A percentile compares a stretch with the other conserved stretches of the same genome.
Evolutionary conservation across 352 stramenopile species (phyloP).

Genomic region (Saprolegnia parasitica): DNA sequence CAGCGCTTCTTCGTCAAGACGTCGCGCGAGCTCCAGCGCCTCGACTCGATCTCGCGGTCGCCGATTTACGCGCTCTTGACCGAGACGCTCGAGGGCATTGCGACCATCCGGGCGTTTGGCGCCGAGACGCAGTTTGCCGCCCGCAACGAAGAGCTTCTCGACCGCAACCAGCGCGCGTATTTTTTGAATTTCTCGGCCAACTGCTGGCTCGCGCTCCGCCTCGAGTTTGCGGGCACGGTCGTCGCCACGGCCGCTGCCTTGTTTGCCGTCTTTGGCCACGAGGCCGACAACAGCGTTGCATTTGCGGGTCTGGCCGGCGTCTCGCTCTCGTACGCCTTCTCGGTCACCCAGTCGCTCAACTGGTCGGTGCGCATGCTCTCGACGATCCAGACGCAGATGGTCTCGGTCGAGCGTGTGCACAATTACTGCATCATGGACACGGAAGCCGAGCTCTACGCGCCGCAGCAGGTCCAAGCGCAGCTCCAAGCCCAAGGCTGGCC

Average conservation of each 20-base stretch:
- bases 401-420: conserved; percentile 54
- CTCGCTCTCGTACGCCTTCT: conserved; percentile 78
- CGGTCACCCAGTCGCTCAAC: conserved; percentile 76
- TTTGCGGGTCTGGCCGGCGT: conserved; percentile 68
- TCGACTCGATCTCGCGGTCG: conserved; percentile 74
- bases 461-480: too few species aligned
- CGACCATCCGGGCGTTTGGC: conserved; percentile 77
- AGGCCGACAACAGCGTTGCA: conserved; percentile 13
- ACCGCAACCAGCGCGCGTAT: conserved; percentile 47
- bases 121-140: conserved; percentile 20
- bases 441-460: neutral
- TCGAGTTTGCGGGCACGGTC: conserved; percentile 84
- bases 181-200: conserved; percentile 81
- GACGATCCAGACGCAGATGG: conserved; percentile 83
- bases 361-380: conserved; percentile 83
- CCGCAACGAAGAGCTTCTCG: conserved; percentile 29
- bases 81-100: conserved; percentile 87
- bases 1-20: conserved; percentile 71
- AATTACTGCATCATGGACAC: neutral
- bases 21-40: conserved; percentile 80
- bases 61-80: conserved; percentile 82
- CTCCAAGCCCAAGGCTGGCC: too few species aligned
- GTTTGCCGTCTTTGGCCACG: conserved; percentile 47
- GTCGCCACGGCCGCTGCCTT: conserved; percentile 66
- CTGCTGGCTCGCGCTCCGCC: conserved; percentile 84